Evolutionary conservation across 1,284 basidiomycete species (phyloP).

Genomic region (Coniferiporia weirii): DNA sequence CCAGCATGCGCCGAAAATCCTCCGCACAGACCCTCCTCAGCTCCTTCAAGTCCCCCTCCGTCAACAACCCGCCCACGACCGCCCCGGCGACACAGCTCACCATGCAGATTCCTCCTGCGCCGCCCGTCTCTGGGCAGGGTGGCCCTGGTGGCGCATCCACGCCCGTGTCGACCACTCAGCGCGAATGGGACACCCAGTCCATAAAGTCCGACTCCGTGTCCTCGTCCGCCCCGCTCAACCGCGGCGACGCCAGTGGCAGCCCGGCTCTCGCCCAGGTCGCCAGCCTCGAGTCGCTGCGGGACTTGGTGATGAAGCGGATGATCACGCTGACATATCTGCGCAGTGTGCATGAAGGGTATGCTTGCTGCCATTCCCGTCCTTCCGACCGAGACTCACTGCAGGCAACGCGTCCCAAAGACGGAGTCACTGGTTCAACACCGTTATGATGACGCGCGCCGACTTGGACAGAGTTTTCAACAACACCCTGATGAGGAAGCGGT

Average conservation of each 20-base stretch:
- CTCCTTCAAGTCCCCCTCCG: slow-evolving; percentile 52
- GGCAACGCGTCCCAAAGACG: slow-evolving; percentile 38
- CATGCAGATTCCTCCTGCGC: slow-evolving; percentile 20
- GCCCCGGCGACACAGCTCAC: slow-evolving; percentile 25
- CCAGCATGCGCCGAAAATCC: slow-evolving; percentile 74
- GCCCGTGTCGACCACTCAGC: slow-evolving; percentile 35
- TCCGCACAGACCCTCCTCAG: slow-evolving; percentile 77
- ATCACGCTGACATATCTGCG: slow-evolving; percentile 79
- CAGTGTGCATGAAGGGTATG: slow-evolving; percentile 79
- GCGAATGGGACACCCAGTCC: slow-evolving; percentile 70
- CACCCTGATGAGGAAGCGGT: slow-evolving; percentile 73
- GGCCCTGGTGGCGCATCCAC: slow-evolving; percentile 23
- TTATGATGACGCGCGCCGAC: slow-evolving; percentile 67
- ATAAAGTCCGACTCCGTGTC: slow-evolving; percentile 46
- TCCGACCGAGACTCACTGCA: slow-evolving; percentile 9
- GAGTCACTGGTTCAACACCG: slow-evolving; percentile 86
- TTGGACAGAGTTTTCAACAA: slow-evolving; percentile 73
- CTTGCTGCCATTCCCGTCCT: slow-evolving; percentile 17
- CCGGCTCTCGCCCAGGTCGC: slow-evolving; percentile 54
- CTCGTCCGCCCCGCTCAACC: slow-evolving; percentile 25
- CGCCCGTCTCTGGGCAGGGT: slow-evolving; percentile 7
- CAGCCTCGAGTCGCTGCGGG: slow-evolving; percentile 68
- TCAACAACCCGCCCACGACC: slow-evolving; percentile 26
- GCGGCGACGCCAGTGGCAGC: slow-evolving; percentile 30
- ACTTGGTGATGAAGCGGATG: slow-evolving; percentile 76